Evolutionary conservation across 441 rosid species (phyloP).

Genomic region (Viola pubescens): DNA sequence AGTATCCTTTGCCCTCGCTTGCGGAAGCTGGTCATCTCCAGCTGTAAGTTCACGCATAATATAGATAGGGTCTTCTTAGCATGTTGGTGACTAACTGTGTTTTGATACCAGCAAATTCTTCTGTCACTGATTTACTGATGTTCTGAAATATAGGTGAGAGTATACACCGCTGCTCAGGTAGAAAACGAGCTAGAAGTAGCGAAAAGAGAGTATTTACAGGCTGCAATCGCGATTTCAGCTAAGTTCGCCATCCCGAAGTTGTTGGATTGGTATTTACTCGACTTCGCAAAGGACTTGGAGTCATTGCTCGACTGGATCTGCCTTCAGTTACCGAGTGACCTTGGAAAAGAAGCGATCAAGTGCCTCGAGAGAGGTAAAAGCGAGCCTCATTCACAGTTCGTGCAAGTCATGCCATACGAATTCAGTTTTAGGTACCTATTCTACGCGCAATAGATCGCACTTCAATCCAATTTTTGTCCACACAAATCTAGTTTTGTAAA

Average conservation of each 20-base stretch:
- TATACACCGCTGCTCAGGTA: conserved; percentile 58
- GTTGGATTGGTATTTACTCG: conserved; percentile 76
- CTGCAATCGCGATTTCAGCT: conserved; percentile 59
- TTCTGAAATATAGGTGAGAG: conserved; percentile 46
- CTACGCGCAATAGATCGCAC: conserved; percentile 22
- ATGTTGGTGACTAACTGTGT: too few relatives aligned
- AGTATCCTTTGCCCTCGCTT: conserved; percentile 76
- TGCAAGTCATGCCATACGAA: conserved; percentile 58
- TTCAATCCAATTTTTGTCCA: conserved; percentile 14
- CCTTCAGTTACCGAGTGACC: conserved; percentile 73
- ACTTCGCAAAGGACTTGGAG: conserved; percentile 76
- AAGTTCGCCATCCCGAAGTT: conserved; percentile 62
- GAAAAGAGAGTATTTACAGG: conserved; percentile 70
- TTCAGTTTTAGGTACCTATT: conserved; percentile 71
- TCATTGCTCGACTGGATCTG: conserved; percentile 82
- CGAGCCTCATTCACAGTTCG: conserved; percentile 35
- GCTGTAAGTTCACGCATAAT: conserved; percentile 51
- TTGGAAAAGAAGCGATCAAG: conserved; percentile 56
- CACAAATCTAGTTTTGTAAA: conserved; percentile 20
- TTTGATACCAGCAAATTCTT: background rate
- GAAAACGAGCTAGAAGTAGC: conserved; percentile 64
- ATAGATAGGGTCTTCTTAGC: background rate
- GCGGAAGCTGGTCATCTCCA: conserved; percentile 97
- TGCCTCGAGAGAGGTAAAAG: conserved; percentile 50
- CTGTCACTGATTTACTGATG: conserved; percentile 15